Evolutionary conservation across 106 monocot genomes (phyloP).

Genomic region (Xerophyta viscosa): DNA sequence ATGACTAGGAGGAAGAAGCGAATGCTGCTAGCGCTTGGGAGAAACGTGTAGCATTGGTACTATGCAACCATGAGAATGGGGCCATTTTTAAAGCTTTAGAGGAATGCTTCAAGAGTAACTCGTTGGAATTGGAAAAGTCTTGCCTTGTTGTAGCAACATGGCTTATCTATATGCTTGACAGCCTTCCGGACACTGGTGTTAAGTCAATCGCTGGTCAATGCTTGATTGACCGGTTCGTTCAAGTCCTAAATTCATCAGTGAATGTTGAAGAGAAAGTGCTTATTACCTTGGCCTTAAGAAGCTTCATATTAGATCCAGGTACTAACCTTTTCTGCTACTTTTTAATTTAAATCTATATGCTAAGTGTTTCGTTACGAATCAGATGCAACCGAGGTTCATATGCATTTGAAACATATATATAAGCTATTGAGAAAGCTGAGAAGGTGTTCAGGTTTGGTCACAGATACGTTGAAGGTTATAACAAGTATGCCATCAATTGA

Average conservation of each 20-base stretch:
- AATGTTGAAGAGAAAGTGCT: slow-evolving; percentile 43
- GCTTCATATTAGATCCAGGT: slow-evolving; percentile 43
- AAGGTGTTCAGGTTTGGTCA: slow-evolving; percentile 22
- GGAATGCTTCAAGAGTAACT: slow-evolving; percentile 41
- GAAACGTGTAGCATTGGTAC: slow-evolving; percentile 39
- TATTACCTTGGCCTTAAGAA: slow-evolving; percentile 29
- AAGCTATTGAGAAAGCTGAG: slow-evolving; percentile 44
- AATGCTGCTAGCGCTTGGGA: slow-evolving; percentile 32
- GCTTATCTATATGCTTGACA: slow-evolving; percentile 35
- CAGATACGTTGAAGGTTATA: slow-evolving; percentile 39
- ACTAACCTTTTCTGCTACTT: not conserved
- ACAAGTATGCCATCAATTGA: slow-evolving; percentile 34
- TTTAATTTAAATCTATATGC: not conserved
- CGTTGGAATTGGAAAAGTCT: slow-evolving; percentile 34
- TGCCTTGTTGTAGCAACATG: slow-evolving; percentile 38
- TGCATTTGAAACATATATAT: slow-evolving; percentile 27
- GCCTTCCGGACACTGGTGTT: slow-evolving; percentile 40
- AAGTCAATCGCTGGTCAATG: slow-evolving; percentile 24
- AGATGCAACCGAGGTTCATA: slow-evolving; percentile 33
- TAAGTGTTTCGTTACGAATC: slow-evolving; percentile 8
- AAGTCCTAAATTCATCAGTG: slow-evolving; percentile 31
- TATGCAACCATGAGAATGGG: slow-evolving; percentile 54
- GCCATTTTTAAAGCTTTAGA: slow-evolving; percentile 46
- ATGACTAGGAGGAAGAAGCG: slow-evolving; percentile 39
- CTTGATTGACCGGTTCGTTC: slow-evolving; percentile 33